These are phyloP conservation scores for Leucosporidium scottii DNA, from an alignment of 768 basidiomycete species.

Conservation along the genomic window DNA sequence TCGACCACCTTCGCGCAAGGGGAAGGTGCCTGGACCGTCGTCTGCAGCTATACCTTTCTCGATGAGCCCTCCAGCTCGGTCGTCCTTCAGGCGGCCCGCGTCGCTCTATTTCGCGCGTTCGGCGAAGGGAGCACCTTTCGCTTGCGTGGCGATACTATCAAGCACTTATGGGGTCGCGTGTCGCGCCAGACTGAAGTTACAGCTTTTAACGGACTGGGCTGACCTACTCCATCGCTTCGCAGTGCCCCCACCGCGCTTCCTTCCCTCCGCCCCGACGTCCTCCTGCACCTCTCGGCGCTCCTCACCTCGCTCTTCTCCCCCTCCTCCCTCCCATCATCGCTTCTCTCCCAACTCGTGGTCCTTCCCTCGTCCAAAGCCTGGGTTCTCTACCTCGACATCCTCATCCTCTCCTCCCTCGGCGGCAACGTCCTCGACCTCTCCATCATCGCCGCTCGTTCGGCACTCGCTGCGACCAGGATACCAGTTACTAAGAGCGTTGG, in stretches of 20 bases:
- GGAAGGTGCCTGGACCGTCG: too few species aligned
- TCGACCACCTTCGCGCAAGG: too few species aligned
- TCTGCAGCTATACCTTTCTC: too few species aligned
- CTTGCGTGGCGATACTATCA: too few species aligned
- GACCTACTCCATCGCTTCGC: neutral
- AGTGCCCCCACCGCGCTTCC: constrained; percentile 66
- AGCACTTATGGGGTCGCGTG: too few species aligned
- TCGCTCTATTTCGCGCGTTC: neutral
- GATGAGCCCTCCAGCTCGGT: neutral
- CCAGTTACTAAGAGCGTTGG: constrained; percentile 66
- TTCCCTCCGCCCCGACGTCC: constrained; percentile 58
- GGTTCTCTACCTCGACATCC: constrained; percentile 67
- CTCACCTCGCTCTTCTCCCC: constrained; percentile 45
- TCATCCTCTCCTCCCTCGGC: constrained; percentile 53
- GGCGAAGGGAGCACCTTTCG: too few species aligned
- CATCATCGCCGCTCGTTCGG: constrained; percentile 70
- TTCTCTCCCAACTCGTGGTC: constrained; percentile 53
- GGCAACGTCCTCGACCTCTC: constrained; percentile 55
- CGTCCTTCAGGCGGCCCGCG: too few species aligned
- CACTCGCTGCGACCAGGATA: constrained; percentile 72
- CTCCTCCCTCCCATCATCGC: constrained; percentile 50
- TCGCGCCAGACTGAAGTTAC: too few species aligned
- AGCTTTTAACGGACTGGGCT: too few species aligned
- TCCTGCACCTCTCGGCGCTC: constrained; percentile 37
- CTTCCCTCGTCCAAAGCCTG: constrained; percentile 61